Percentiles rank a stretch among this genome's conserved stretches.
These are phyloP conservation scores for Diacronema lutheri DNA, from an alignment of 78 protist genomes.

Conservation along the genomic window DNA sequence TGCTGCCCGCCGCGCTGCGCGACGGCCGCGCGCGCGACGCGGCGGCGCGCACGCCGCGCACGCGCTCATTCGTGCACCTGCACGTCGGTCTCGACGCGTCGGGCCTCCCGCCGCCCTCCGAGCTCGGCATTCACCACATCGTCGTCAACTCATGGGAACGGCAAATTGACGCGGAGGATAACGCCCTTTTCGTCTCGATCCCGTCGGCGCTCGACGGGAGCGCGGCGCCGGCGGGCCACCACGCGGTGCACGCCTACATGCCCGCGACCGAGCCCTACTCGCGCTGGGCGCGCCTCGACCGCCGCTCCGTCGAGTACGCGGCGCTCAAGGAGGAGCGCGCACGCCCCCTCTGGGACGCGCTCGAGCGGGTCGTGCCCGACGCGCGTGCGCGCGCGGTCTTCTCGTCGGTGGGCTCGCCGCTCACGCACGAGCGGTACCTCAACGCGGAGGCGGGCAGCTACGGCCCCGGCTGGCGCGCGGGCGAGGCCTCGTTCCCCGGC, in stretches of 20 bases:
- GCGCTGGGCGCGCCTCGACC: not conserved
- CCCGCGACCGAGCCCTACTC: slow-evolving; percentile 39
- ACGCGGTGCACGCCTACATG: slow-evolving; percentile 35
- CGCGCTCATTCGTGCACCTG: slow-evolving; percentile 34
- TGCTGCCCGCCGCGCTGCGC: slow-evolving; percentile 5
- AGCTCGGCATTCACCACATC: not conserved
- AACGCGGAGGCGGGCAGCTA: not conserved
- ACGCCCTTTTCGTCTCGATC: slow-evolving; percentile 10
- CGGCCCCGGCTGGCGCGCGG: not conserved
- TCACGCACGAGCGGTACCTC: slow-evolving; percentile 21
- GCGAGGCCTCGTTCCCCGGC: not conserved
- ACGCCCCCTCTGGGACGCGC: not conserved
- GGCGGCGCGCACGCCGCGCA: slow-evolving; percentile 13
- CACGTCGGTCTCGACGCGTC: slow-evolving; percentile 28
- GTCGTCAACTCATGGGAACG: not conserved
- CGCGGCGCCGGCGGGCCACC: slow-evolving; percentile 31
- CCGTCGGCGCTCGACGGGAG: slow-evolving; percentile 20
- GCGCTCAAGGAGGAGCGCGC: not conserved
- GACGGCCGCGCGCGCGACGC: not conserved
- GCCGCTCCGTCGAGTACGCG: not conserved
- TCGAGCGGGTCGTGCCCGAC: not conserved
- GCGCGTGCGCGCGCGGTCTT: not conserved
- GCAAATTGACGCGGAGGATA: not conserved
- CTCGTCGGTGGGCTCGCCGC: not conserved
- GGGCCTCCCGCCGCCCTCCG: not conserved